These are phyloP conservation scores for Plasmodium gonderi DNA, from an alignment of 169 alveolate species.

Conservation along the genomic window DNA sequence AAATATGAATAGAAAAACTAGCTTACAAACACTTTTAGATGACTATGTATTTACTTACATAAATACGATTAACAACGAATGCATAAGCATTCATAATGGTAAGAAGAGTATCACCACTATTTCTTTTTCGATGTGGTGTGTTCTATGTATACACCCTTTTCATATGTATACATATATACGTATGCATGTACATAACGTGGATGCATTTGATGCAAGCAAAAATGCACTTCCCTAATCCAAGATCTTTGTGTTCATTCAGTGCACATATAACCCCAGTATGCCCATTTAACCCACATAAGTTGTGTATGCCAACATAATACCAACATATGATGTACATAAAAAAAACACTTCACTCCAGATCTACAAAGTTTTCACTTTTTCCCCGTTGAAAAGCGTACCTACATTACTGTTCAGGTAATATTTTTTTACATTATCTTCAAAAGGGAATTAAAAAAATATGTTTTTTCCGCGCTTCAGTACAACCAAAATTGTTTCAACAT, in stretches of 20 bases:
- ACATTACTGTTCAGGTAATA: slow-evolving; percentile 59
- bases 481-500: not conserved
- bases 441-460: too few relatives aligned
- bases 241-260: too few relatives aligned
- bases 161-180: not conserved
- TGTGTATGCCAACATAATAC: not conserved
- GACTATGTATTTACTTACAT: slow-evolving; percentile 60
- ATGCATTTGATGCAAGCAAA: too few relatives aligned
- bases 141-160: not conserved
- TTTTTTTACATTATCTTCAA: too few relatives aligned
- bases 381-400: slow-evolving; percentile 61
- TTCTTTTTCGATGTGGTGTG: not conserved
- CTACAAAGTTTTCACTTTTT: slow-evolving; percentile 56
- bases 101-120: not conserved
- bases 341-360: not conserved
- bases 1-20: slow-evolving; percentile 44
- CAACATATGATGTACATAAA: not conserved
- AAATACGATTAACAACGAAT: slow-evolving; percentile 53
- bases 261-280: too few relatives aligned
- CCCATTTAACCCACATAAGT: too few relatives aligned
- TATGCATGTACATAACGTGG: not conserved
- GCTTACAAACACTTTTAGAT: slow-evolving; percentile 34
- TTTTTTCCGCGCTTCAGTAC: too few relatives aligned
- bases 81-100: slow-evolving; percentile 57
- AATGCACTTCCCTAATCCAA: too few relatives aligned